A percentile compares a stretch with the other conserved stretches of the same genome.
Conservation (phyloP, 2,329 filamentous ascomycete genomes). For the Clonostachys rhizophaga region DNA sequence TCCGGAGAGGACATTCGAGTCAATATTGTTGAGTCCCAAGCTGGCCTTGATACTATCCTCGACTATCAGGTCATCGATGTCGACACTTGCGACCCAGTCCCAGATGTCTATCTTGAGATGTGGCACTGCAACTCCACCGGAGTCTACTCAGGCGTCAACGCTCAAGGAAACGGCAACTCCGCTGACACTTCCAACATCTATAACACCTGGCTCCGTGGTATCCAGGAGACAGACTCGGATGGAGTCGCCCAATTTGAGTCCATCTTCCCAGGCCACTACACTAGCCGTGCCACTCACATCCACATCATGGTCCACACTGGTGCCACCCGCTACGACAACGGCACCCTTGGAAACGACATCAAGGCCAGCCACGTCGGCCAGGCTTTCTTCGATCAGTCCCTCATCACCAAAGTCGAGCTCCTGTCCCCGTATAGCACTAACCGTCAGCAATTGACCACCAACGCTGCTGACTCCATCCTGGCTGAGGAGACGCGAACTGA, state of each 20-base stretch:
- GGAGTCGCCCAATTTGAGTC: slow-evolving; percentile 37
- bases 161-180: slow-evolving; percentile 36
- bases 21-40: slow-evolving; percentile 32
- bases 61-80: slow-evolving; percentile 38
- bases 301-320: slow-evolving; percentile 35
- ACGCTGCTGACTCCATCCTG: slow-evolving; percentile 43
- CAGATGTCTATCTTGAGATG: slow-evolving; percentile 30
- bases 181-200: slow-evolving; percentile 20
- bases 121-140: slow-evolving; percentile 41
- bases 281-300: slow-evolving; percentile 39
- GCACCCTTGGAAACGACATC: slow-evolving; percentile 23
- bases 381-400: slow-evolving; percentile 56
- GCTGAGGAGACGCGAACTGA: slow-evolving; percentile 35
- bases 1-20: slow-evolving; percentile 22
- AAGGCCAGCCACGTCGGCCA: slow-evolving; percentile 58
- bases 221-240: slow-evolving; percentile 32
- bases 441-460: slow-evolving; percentile 39
- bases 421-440: slow-evolving; percentile 42
- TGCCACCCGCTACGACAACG: slow-evolving; percentile 22
- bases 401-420: slow-evolving; percentile 46
- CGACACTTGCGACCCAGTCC: slow-evolving; percentile 31
- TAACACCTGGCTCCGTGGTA: slow-evolving; percentile 24
- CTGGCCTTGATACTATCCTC: slow-evolving; percentile 30
- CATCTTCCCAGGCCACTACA: slow-evolving; percentile 39
- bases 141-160: slow-evolving; percentile 34